Evolutionary conservation across 169 alveolate genomes (phyloP), one percentile per base, ranked within the genome.

Genomic region (Babesia caballi): DNA sequence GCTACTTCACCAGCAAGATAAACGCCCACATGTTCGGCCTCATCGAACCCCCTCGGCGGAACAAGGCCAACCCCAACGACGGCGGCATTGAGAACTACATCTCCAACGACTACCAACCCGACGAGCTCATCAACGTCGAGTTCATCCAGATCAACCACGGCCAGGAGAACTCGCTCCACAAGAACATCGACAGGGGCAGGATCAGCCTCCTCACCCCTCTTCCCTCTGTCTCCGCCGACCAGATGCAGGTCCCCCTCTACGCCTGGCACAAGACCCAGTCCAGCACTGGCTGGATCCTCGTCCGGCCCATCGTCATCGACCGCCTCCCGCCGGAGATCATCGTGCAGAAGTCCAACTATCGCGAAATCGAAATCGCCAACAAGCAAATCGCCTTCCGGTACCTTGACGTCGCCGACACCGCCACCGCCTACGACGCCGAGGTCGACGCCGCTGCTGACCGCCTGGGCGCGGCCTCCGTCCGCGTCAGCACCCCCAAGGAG

Each of bases 201-300:
- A 66, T 78, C 25, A 54, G 72, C 46, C 76, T 78, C 27, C 63
- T 78, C 54, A 78, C 87, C n/a, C 87, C 87, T 25, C 63, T 78
- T n/a, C 87, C 87, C 1, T 65, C 82, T 21, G 77, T 78, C 7
- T 51, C 80, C 7, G 36, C 68, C 21, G 87, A 78, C 58, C 63
- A 70, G 33, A 44, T 78, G 68, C 82, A 68, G n/a, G 87, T 78
- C 19, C 87, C 87, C 25, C 54, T 78, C 23, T 78, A 78, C 58
- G 87, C 87, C 27, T 78, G 87, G 87, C 87, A 78, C 68, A 78
- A 78, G 41, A 78, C 87, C 27, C 87, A 68, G 44, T 58, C 87
- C 15, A 51, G 72, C 36, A 78, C 87, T 15, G 87, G 87, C 21
- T 78, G 87, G 87, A 60, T 78, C n/a, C 57, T 69, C 52, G 87